Percentiles rank a stretch among this genome's conserved stretches.
Conservation (phyloP, 495 filamentous ascomycete species). For the Talaromyces wortmannii region DNA sequence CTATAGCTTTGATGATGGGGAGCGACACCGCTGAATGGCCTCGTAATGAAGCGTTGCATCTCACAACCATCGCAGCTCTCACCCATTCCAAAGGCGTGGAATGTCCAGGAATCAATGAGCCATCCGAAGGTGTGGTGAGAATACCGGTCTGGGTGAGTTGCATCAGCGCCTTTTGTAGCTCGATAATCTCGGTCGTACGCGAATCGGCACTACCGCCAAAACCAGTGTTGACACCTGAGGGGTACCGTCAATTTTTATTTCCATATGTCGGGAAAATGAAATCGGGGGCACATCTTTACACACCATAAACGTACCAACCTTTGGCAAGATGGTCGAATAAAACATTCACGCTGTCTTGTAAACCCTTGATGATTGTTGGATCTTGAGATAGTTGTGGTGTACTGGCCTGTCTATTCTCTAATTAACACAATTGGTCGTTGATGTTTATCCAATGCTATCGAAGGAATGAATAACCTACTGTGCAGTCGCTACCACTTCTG, state of each 20-base stretch:
- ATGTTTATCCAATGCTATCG: background rate
- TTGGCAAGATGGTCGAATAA: background rate
- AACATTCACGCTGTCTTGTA: background rate
- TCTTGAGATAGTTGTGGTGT: background rate
- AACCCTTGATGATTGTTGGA: background rate
- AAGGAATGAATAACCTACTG: background rate
- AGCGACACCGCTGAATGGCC: slow-evolving; percentile 52
- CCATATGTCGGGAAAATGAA: too few species aligned
- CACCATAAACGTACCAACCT: slow-evolving; percentile 3
- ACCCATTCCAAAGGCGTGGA: slow-evolving; percentile 41
- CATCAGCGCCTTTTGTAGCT: slow-evolving; percentile 44
- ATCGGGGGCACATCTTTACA: too few species aligned
- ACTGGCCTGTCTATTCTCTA: background rate
- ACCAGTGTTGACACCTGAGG: slow-evolving; percentile 56
- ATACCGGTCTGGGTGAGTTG: slow-evolving; percentile 49
- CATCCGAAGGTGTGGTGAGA: slow-evolving; percentile 10
- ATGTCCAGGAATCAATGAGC: background rate
- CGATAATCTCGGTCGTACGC: slow-evolving; percentile 27
- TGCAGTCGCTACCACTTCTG: background rate
- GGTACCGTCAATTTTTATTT: background rate
- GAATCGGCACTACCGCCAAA: slow-evolving; percentile 61
- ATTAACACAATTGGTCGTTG: background rate
- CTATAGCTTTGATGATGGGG: slow-evolving; percentile 38
- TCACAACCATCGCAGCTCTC: slow-evolving; percentile 46
- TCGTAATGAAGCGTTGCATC: slow-evolving; percentile 46